Evolutionary conservation across 1,284 basidiomycete species (phyloP).

Genomic region (Tilletiopsis washingtonensis): DNA sequence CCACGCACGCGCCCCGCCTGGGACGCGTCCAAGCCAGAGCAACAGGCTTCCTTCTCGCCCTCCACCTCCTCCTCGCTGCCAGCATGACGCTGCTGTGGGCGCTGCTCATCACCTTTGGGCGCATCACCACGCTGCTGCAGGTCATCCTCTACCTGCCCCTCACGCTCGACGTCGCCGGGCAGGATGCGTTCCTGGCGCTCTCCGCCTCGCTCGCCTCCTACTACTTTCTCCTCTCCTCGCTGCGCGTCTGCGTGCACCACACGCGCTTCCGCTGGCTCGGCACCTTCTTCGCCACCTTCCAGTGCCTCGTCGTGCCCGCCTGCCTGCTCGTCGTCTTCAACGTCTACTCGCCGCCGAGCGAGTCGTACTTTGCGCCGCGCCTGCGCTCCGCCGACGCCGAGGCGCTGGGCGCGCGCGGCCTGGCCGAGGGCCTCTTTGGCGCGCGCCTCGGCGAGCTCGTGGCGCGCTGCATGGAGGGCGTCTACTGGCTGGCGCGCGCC

Average conservation of each 20-base stretch:
- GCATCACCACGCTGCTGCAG: slow-evolving; percentile 36
- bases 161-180: slow-evolving; percentile 41
- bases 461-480: neutral
- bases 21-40: too few relatives aligned
- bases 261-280: slow-evolving; percentile 30
- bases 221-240: slow-evolving; percentile 37
- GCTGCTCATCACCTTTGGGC: slow-evolving; percentile 25
- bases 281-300: slow-evolving; percentile 33
- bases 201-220: slow-evolving; percentile 42
- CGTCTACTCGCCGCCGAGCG: slow-evolving; percentile 34
- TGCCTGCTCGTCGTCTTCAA: slow-evolving; percentile 40
- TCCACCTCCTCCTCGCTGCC: neutral
- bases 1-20: too few relatives aligned
- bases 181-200: slow-evolving; percentile 43
- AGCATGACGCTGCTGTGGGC: slow-evolving; percentile 18
- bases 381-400: neutral
- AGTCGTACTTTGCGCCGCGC: slow-evolving; percentile 9
- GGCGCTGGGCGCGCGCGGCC: neutral
- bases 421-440: neutral
- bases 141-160: slow-evolving; percentile 44
- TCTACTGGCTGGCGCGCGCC: slow-evolving; percentile 24
- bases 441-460: neutral
- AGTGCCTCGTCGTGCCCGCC: slow-evolving; percentile 41
- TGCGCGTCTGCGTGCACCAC: slow-evolving; percentile 21
- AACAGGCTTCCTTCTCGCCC: neutral